Base-by-base conservation (phyloP, 2,329 filamentous ascomycete genomes). In the Scedosporium dehoogii region DNA sequence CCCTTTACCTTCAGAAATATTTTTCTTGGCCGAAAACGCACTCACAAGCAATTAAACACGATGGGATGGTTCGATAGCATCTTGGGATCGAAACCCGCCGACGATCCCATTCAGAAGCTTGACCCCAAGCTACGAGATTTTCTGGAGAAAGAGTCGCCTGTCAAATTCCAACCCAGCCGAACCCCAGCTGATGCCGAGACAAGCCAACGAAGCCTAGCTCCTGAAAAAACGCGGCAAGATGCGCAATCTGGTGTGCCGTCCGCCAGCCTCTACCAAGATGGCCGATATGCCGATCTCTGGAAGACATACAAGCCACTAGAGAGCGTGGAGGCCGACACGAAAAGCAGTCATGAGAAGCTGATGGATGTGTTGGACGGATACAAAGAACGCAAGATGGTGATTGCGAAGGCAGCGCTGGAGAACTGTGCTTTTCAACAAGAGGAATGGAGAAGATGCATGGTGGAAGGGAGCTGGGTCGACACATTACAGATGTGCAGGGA, bases 341-440 rank as follows among this genome's bases (percentile, higher is more conserved):
- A 89, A 72, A 85, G 84, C 46, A 89, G 94, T 68, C 86, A 91
- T 69, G 92, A 96, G 71, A 89, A 89, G 73, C 81, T 96, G 67
- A 81, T 84, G 72, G 86, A 91, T 71, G 86, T 97, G 62, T 79
- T 97, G 60, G 88, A 93, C 61, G 87, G 85, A 6, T 96, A 88
- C 81, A 96, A 96, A 73, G 85, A 90, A 71, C 86, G 92, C 65
- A 91, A 89, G 72, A 83, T 85, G 41, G 82, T 85, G 62, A 90
- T 97, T 65, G 90, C 90, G 33, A 81, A 83, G 51, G 90, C 91
- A 1, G 92, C 93, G 9, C 80, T 96, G 70, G 94, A 99, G 77
- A 99, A 97, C 73, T 99, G 94, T 74, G 88, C 91, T 1, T 74
- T 92, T 64, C 91, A 96, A 72, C 91, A 97, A 76, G 81, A 91